Evolutionary conservation across 768 basidiomycete genomes (phyloP).

Genomic region (Suillus subalutaceus): DNA sequence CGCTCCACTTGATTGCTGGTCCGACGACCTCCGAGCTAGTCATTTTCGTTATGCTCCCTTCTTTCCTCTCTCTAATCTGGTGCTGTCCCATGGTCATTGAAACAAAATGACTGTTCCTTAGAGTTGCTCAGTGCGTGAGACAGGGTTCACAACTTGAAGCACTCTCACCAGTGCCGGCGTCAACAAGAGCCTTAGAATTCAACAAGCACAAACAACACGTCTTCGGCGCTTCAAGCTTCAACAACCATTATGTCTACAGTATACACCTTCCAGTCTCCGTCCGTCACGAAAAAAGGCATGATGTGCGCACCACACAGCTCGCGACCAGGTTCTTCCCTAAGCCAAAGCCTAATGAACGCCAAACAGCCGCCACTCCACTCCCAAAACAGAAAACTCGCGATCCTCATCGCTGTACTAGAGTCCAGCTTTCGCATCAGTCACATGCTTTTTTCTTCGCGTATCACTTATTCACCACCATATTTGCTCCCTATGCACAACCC

Average conservation of each 20-base stretch:
- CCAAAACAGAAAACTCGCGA: conserved; percentile 39
- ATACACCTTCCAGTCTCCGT: conserved; percentile 52
- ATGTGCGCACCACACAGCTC: conserved; percentile 50
- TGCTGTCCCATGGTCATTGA: too few relatives aligned
- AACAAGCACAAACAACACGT: background rate
- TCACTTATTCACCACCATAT: conserved; percentile 68
- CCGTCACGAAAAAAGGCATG: conserved; percentile 67
- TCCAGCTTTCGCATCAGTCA: conserved; percentile 43
- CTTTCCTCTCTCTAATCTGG: too few relatives aligned
- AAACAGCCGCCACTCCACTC: conserved; percentile 11
- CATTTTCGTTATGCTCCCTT: too few relatives aligned
- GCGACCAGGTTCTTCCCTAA: conserved; percentile 22
- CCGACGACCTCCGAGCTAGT: too few relatives aligned
- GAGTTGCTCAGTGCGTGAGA: too few relatives aligned
- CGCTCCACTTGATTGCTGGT: too few relatives aligned
- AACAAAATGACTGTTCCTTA: too few relatives aligned
- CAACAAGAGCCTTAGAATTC: background rate
- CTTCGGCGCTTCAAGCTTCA: too few relatives aligned
- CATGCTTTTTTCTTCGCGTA: conserved; percentile 65
- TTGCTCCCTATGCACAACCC: conserved; percentile 14
- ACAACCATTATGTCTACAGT: conserved; percentile 14
- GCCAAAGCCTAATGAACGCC: conserved; percentile 19
- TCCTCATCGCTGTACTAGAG: conserved; percentile 47
- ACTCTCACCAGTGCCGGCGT: too few relatives aligned
- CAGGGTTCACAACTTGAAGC: too few relatives aligned